Percentiles rank a stretch among this genome's conserved stretches.
phyloP scores from a whole-genome alignment of 139 green algal species.

The Trebouxia sp. region DNA sequence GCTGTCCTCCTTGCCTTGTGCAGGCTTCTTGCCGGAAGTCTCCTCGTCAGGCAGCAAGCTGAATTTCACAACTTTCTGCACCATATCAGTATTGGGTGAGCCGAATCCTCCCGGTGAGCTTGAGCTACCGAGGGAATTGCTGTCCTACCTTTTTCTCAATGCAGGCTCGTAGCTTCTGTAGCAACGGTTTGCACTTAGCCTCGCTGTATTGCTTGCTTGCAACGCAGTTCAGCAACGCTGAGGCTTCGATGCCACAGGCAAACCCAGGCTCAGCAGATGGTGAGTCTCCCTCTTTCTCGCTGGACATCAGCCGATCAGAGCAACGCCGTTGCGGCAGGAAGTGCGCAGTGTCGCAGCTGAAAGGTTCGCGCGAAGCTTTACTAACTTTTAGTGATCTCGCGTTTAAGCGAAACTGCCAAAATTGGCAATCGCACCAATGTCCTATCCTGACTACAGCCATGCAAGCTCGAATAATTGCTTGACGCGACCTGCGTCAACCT shows the following conservation, averaged over 20 bases:
- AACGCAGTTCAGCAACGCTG: conserved; percentile 40
- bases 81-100: neutral
- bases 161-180: conserved; percentile 40
- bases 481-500: neutral
- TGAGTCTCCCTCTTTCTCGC: neutral
- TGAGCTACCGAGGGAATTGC: no score
- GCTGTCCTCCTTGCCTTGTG: neutral
- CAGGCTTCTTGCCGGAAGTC: neutral
- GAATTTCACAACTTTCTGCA: conserved; percentile 40
- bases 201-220: conserved; percentile 39
- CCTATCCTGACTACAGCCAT: conserved; percentile 7
- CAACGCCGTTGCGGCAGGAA: no score
- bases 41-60: conserved; percentile 34
- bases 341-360: no score
- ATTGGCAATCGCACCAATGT: neutral
- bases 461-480: neutral
- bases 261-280: neutral
- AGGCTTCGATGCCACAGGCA: conserved; percentile 33
- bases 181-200: conserved; percentile 33
- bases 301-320: neutral
- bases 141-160: conserved; percentile 37
- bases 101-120: neutral
- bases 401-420: neutral
- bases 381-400: neutral
- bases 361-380: neutral